Percentiles rank a stretch among this genome's conserved stretches.
Evolutionary conservation across 2,329 filamentous ascomycete species (phyloP).

Genomic region (Colletotrichum destructivum): DNA sequence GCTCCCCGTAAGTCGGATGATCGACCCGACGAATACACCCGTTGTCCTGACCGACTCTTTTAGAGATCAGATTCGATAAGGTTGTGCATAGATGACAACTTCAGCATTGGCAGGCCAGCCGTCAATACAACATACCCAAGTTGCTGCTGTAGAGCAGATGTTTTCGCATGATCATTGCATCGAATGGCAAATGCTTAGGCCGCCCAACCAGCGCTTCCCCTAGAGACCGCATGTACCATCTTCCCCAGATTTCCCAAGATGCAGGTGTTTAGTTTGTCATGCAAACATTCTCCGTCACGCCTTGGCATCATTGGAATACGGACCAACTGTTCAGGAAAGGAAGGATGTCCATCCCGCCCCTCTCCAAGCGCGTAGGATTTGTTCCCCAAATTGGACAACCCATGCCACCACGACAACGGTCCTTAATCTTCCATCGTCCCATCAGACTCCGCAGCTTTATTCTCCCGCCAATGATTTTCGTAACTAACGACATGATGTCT

Average conservation of each 20-base stretch:
- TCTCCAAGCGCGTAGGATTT: conserved; percentile 31
- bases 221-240: neutral
- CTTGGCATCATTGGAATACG: conserved; percentile 34
- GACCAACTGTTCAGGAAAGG: conserved; percentile 27
- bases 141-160: neutral
- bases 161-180: neutral
- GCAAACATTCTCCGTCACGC: conserved; percentile 15
- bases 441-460: conserved; percentile 25
- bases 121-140: too few relatives aligned
- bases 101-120: neutral
- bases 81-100: conserved; percentile 8
- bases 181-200: conserved; percentile 15
- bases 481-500: neutral
- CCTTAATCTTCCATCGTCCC: conserved; percentile 35
- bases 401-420: conserved; percentile 22
- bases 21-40: conserved; percentile 28
- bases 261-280: conserved; percentile 10
- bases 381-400: conserved; percentile 26
- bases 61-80: neutral
- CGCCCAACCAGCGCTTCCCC: neutral
- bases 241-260: conserved; percentile 30
- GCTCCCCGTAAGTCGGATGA: conserved; percentile 26
- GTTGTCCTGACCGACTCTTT: conserved; percentile 7
- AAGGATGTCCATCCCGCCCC: conserved; percentile 17
- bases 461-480: conserved; percentile 27